These are phyloP conservation scores for Thymus quinquecostatus DNA, from an alignment of 257 asterid genomes.

Conservation along the genomic window DNA sequence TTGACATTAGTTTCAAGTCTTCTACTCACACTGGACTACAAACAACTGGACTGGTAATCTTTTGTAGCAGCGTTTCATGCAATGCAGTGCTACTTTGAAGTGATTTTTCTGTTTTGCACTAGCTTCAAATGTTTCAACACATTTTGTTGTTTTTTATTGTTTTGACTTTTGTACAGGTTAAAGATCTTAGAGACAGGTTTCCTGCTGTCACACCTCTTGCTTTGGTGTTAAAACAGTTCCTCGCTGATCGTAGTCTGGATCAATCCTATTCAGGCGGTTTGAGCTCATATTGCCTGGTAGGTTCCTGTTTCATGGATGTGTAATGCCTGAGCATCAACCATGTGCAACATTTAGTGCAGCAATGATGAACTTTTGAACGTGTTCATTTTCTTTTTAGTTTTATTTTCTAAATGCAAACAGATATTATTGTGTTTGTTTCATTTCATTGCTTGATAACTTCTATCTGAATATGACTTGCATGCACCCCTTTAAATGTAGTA, in stretches of 20 bases:
- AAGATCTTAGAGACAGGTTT: constrained; percentile 90
- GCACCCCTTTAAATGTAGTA: constrained; percentile 10
- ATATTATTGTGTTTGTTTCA: constrained; percentile 13
- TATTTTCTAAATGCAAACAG: neutral
- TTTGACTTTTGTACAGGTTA: constrained; percentile 58
- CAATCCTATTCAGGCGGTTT: constrained; percentile 99
- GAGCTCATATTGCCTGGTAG: constrained; percentile 94
- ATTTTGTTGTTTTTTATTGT: constrained; percentile 23
- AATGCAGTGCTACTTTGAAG: constrained; percentile 22
- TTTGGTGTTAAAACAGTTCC: constrained; percentile 89
- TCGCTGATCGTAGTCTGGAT: constrained; percentile 97
- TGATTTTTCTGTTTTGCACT: constrained; percentile 22
- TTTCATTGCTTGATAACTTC: constrained; percentile 25
- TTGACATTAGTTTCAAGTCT: constrained; percentile 98
- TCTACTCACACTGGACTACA: constrained; percentile 96
- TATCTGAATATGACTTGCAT: constrained; percentile 4
- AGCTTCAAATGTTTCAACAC: constrained; percentile 23
- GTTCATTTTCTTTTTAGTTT: neutral
- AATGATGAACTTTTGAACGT: neutral
- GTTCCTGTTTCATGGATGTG: constrained; percentile 31
- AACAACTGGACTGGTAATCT: constrained; percentile 92
- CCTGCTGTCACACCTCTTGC: constrained; percentile 94
- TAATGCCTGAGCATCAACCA: constrained; percentile 4
- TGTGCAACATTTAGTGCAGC: constrained; percentile 9
- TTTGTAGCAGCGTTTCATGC: constrained; percentile 26